Base-by-base conservation (phyloP, 1,284 basidiomycete species). In the Sanghuangporus baumii region DNA sequence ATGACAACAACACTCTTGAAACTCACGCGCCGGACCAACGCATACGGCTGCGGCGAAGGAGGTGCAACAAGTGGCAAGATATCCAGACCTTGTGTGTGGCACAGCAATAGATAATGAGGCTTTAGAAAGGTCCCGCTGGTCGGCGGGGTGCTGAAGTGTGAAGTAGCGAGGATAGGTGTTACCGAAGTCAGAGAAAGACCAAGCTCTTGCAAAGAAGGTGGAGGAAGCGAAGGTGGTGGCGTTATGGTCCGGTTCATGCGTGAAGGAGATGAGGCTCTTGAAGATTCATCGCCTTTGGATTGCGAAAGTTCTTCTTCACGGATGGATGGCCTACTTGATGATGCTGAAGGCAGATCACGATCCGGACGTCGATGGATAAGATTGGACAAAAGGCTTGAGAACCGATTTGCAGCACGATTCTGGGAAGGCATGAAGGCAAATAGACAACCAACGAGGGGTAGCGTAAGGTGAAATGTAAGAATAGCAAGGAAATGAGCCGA, bases 1-100 rank as follows among this genome's bases (percentile, higher is more conserved):
- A 93, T 93, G 16, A 93, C 86, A 0, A 93, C 88, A n/a, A 93
- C 86, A 63, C 82, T 85, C 71, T 91, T 92, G 74, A 93, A 93
- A 48, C 81, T 80, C 50, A 91, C 89, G 59, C 90, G 80, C 34
- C 90, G 83, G 20, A 93, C 86, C 47, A 93, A 79, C 6, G 91
- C 85, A 73, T 90, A 92, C 9, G 91, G 88, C 68, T 88, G 87
- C 6, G 80, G 79, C 14, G 84, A 78, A 4, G 89, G 90, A 0
- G 90, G 89, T 1, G 85, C 85, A 16, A 81, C 72, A 31, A 93
- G 76, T 2, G 90, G 88, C 26, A 93, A 75, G 2, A 93, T 88
- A 72, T 93, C 90, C 54, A 93, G 75, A 52, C 90, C 90, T 74
- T 93, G 91, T 1, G 87, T 78, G 70, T 93, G 91, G 67, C 90